Evolutionary conservation across 169 alveolate species (phyloP).

Genomic region (Plasmodium gaboni): DNA sequence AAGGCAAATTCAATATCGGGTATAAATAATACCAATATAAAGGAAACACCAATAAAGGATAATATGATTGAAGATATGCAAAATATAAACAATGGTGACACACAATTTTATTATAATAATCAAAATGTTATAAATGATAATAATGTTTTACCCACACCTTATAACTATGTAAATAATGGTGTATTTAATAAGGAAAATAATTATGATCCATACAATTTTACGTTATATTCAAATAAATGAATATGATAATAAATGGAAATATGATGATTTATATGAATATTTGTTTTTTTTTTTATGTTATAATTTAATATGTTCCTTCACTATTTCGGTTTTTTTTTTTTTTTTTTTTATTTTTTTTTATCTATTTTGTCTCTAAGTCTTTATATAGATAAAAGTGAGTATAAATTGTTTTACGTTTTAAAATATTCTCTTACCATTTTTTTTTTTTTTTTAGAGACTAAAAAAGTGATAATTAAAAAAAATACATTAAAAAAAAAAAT

Average conservation of each 20-base stretch:
- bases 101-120: constrained; percentile 26
- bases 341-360: background rate
- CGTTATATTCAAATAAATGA: constrained; percentile 12
- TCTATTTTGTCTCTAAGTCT: too few species aligned
- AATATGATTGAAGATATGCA: constrained; percentile 8
- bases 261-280: background rate
- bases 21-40: constrained; percentile 15
- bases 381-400: too few species aligned
- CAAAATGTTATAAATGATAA: constrained; percentile 22
- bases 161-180: constrained; percentile 16
- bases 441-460: too few species aligned
- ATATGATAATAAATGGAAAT: too few species aligned
- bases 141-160: constrained; percentile 31
- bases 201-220: constrained; percentile 21
- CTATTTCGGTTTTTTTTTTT: background rate
- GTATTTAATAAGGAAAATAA: constrained; percentile 22
- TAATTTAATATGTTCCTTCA: background rate
- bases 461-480: too few species aligned
- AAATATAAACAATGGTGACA: constrained; percentile 12
- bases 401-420: too few species aligned
- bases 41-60: constrained; percentile 18
- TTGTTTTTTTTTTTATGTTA: background rate
- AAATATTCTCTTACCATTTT: too few species aligned
- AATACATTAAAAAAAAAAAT: too few species aligned
- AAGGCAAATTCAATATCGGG: constrained; percentile 13